Conservation (phyloP, 177 flowering plant species). For the Vitis hybrid region DNA sequence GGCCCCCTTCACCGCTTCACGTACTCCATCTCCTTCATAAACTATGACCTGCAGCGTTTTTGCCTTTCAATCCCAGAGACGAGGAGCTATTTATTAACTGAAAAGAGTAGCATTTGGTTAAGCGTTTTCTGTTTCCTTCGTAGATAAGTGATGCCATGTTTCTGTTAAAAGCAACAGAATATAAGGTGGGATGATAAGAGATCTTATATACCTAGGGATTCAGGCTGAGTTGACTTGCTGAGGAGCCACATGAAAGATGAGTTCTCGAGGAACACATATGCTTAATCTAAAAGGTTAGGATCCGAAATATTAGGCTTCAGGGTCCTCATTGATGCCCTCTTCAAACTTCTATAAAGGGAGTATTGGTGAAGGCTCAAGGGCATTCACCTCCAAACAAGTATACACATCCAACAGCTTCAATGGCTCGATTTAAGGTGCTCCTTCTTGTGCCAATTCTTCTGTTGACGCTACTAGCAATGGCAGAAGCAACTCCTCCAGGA, state of each 20-base stretch:
- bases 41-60: too few species aligned
- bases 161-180: too few species aligned
- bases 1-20: too few species aligned
- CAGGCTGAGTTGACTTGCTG: too few species aligned
- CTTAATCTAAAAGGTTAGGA: neutral
- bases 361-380: too few species aligned
- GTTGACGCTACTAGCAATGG: conserved; percentile 12
- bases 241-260: conserved; percentile 11
- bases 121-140: too few species aligned
- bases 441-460: neutral
- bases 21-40: too few species aligned
- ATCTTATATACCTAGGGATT: too few species aligned
- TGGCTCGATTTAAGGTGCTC: neutral
- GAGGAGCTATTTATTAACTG: neutral
- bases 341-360: neutral
- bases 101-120: neutral
- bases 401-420: neutral
- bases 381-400: too few species aligned
- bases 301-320: conserved; percentile 9
- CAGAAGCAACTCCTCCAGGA: conserved; percentile 28
- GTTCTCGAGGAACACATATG: neutral
- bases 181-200: too few species aligned
- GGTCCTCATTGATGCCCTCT: neutral
- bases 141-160: too few species aligned
- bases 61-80: too few species aligned